Conservation (phyloP, 768 basidiomycete genomes). For the Ramaria sp. region DNA sequence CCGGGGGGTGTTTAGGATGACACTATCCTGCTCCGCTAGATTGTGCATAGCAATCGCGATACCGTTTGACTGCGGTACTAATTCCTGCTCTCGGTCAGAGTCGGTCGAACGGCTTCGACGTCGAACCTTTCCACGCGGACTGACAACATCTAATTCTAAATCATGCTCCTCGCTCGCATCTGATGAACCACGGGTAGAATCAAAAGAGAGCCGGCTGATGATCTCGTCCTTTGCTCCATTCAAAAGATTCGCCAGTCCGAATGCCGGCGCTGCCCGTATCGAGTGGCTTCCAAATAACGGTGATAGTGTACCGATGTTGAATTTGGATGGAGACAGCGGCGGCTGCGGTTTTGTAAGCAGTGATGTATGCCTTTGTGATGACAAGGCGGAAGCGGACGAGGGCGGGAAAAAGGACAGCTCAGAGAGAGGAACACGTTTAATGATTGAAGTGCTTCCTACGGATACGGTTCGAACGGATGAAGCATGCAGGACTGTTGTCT, state of each 20-base stretch:
- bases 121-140: neutral
- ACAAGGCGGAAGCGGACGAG: slow-evolving; percentile 15
- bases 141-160: neutral
- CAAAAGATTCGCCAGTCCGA: slow-evolving; percentile 24
- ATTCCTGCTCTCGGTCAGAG: neutral
- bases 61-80: neutral
- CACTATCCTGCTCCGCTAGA: neutral
- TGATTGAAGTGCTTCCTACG: slow-evolving; percentile 17
- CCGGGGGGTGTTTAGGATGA: neutral
- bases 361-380: slow-evolving; percentile 3
- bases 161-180: slow-evolving; percentile 4
- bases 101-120: neutral
- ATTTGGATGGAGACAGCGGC: slow-evolving; percentile 8
- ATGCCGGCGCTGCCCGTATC: neutral
- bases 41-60: neutral
- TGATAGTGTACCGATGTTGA: slow-evolving; percentile 25
- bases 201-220: slow-evolving; percentile 43
- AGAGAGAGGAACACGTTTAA: slow-evolving; percentile 38
- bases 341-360: slow-evolving; percentile 10
- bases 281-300: slow-evolving; percentile 6
- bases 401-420: slow-evolving; percentile 49
- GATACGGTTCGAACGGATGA: slow-evolving; percentile 10
- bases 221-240: slow-evolving; percentile 44
- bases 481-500: slow-evolving; percentile 12
- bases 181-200: slow-evolving; percentile 21